Evolutionary conservation across 192 early-diverging fungal species (phyloP).

Genomic region (Coemansia reversa): DNA sequence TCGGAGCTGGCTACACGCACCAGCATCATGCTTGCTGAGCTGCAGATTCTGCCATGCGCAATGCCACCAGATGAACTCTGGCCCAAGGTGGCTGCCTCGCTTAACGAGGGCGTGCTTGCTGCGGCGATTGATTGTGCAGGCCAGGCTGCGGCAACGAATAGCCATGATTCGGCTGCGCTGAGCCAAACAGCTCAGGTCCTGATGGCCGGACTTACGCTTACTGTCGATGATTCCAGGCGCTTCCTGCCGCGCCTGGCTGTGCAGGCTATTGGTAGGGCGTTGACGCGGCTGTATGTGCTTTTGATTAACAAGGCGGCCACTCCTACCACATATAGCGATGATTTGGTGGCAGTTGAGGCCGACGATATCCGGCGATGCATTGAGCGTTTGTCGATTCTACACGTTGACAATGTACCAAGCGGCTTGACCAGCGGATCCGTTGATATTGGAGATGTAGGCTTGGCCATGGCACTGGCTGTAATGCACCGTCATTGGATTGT

Average conservation of each 20-base stretch:
- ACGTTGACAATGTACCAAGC: background rate
- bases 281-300: slow-evolving; percentile 11
- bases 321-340: slow-evolving; percentile 23
- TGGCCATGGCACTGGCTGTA: slow-evolving; percentile 23
- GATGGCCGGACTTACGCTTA: slow-evolving; percentile 19
- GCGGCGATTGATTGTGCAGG: slow-evolving; percentile 37
- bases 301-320: background rate
- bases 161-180: slow-evolving; percentile 18
- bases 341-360: slow-evolving; percentile 17
- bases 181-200: slow-evolving; percentile 21
- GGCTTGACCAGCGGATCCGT: background rate
- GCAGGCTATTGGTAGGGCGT: slow-evolving; percentile 20
- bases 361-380: slow-evolving; percentile 40
- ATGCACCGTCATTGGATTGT: slow-evolving; percentile 45
- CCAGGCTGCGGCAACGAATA: slow-evolving; percentile 12
- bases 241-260: slow-evolving; percentile 5
- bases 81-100: slow-evolving; percentile 3
- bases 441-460: slow-evolving; percentile 13
- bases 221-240: background rate
- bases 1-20: slow-evolving; percentile 22
- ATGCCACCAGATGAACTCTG: slow-evolving; percentile 16
- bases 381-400: slow-evolving; percentile 33
- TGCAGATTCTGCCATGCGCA: slow-evolving; percentile 4
- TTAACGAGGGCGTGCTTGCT: slow-evolving; percentile 19
- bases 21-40: slow-evolving; percentile 2